A percentile compares a stretch with the other conserved stretches of the same genome.
These are phyloP conservation scores for Hydrangea macrophylla DNA, from an alignment of 148 eudicot genomes.

Conservation along the genomic window DNA sequence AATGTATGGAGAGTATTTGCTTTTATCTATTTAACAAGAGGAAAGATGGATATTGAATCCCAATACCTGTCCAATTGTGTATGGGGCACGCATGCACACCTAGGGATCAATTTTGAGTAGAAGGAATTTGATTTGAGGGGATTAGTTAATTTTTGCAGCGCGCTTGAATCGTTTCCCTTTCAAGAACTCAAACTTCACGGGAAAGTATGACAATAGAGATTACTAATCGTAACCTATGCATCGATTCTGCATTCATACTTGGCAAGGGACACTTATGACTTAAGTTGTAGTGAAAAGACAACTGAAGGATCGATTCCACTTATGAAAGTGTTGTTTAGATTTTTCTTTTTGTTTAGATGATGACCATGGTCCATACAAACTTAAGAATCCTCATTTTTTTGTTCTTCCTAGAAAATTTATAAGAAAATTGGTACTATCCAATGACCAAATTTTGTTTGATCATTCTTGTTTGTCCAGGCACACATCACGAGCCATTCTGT, in stretches of 20 bases:
- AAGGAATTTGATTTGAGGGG: too few relatives aligned
- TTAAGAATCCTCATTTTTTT: neutral
- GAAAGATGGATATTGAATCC: neutral
- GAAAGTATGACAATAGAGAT: too few relatives aligned
- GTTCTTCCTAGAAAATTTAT: neutral
- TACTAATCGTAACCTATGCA: too few relatives aligned
- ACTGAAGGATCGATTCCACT: too few relatives aligned
- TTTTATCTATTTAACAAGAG: too few relatives aligned
- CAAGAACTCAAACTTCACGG: too few relatives aligned
- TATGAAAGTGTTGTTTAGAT: too few relatives aligned
- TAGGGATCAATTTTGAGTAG: neutral
- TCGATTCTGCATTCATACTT: neutral
- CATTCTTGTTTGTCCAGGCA: neutral
- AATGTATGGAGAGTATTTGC: too few relatives aligned
- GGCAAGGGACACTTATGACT: neutral
- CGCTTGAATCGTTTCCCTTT: too few relatives aligned
- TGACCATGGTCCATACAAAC: neutral
- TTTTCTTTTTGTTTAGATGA: neutral
- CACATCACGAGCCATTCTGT: neutral
- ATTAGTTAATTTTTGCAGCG: too few relatives aligned
- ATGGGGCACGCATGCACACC: neutral
- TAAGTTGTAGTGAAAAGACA: too few relatives aligned
- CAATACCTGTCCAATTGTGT: neutral
- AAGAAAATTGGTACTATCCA: neutral
- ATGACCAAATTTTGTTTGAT: neutral